Conservation (phyloP, 1,284 basidiomycete genomes). For the Calocybe gambosa region DNA sequence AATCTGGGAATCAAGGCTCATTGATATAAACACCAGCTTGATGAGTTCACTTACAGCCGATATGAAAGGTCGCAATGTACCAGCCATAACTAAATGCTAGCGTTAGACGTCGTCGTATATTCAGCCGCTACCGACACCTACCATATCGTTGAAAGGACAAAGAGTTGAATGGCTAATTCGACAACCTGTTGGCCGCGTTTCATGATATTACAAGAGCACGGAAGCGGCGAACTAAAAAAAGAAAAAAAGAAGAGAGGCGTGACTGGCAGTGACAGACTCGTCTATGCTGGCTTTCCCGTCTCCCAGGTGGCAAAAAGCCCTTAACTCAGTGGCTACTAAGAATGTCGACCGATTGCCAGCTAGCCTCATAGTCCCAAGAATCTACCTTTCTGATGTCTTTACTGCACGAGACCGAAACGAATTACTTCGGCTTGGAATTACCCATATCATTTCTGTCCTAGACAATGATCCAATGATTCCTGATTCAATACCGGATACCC, state of each 20-base stretch:
- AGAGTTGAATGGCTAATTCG: constrained; percentile 20
- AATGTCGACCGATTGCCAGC: constrained; percentile 20
- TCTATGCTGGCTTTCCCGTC: constrained; percentile 25
- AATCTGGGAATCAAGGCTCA: constrained; percentile 27
- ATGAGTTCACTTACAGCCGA: constrained; percentile 29
- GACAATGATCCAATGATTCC: constrained; percentile 42
- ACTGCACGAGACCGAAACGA: constrained; percentile 44
- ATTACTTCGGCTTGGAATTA: constrained; percentile 52
- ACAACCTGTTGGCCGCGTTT: constrained; percentile 9
- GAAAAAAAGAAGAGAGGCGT: no score
- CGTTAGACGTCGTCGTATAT: background rate
- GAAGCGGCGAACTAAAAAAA: no score
- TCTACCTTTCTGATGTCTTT: constrained; percentile 61
- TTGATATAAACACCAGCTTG: background rate
- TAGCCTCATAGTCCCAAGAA: constrained; percentile 49
- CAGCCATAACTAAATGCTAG: constrained; percentile 24
- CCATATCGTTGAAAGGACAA: constrained; percentile 24
- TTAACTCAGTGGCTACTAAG: constrained; percentile 16
- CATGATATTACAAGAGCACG: no score
- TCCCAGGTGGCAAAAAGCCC: constrained; percentile 27
- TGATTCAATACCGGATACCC: constrained; percentile 38
- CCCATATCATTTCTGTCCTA: constrained; percentile 62
- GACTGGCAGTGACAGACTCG: no score
- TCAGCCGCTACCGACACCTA: constrained; percentile 11
- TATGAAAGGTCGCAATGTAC: constrained; percentile 32